Evolutionary conservation across 1,284 basidiomycete species (phyloP).

Genomic region (Apiotrichum gracile): DNA sequence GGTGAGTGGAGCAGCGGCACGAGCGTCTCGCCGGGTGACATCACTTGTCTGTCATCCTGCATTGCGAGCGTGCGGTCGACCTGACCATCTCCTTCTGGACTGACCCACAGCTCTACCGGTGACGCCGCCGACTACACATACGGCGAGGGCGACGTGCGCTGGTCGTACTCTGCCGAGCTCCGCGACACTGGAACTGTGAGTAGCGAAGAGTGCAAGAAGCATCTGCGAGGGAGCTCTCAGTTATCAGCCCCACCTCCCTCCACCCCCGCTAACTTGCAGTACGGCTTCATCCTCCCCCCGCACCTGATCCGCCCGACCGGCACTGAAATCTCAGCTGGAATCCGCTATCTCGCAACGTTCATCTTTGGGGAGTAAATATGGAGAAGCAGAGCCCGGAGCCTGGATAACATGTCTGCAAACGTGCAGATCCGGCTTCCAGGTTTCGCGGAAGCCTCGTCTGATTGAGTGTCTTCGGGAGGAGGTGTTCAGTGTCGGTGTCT

Average conservation of each 20-base stretch:
- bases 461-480: too few relatives aligned
- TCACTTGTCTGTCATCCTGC: background rate
- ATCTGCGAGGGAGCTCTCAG: background rate
- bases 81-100: background rate
- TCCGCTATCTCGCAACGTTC: conserved; percentile 64
- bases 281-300: conserved; percentile 70
- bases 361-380: conserved; percentile 50
- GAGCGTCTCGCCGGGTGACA: too few relatives aligned
- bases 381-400: conserved; percentile 1
- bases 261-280: conserved; percentile 49
- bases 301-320: conserved; percentile 69
- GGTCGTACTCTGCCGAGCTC: conserved; percentile 69
- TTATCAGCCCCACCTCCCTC: background rate
- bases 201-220: conserved; percentile 7
- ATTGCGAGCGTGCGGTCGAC: too few relatives aligned
- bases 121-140: conserved; percentile 75
- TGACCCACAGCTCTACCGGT: conserved; percentile 50
- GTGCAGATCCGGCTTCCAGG: too few relatives aligned
- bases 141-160: conserved; percentile 59
- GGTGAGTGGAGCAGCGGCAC: conserved; percentile 49
- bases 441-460: too few relatives aligned
- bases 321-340: conserved; percentile 63
- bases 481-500: too few relatives aligned
- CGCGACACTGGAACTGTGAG: conserved; percentile 74
- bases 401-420: too few relatives aligned